Evolutionary conservation across 495 filamentous ascomycete genomes (phyloP).

Genomic region (Penicillium fimorum): DNA sequence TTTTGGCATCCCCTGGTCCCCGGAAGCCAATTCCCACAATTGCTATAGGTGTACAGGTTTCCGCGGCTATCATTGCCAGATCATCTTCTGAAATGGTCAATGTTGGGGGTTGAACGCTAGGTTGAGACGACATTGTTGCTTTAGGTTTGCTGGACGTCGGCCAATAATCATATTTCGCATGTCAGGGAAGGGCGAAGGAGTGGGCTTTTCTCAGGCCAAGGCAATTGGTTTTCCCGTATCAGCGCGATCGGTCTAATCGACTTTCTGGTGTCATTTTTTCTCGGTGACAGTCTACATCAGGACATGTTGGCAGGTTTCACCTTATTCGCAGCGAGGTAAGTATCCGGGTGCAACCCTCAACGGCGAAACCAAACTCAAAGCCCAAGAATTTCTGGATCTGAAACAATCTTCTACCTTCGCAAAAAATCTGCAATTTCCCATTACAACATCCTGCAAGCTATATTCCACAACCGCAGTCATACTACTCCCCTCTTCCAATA

Average conservation of each 20-base stretch:
- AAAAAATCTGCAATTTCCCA: neutral
- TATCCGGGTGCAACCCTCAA: conserved; percentile 11
- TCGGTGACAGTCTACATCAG: neutral
- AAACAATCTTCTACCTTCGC: conserved; percentile 1
- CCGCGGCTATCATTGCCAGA: conserved; percentile 10
- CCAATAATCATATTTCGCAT: neutral
- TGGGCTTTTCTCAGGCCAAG: neutral
- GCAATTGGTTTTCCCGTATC: neutral
- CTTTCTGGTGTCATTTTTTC: neutral
- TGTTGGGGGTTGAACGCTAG: neutral
- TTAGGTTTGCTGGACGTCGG: neutral
- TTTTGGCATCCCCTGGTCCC: conserved; percentile 53
- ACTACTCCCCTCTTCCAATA: neutral
- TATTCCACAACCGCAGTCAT: conserved; percentile 2
- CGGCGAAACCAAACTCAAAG: conserved; percentile 1
- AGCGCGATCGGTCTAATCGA: neutral
- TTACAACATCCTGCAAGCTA: neutral
- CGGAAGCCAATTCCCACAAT: conserved; percentile 62
- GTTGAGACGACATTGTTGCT: neutral
- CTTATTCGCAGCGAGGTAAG: conserved; percentile 4
- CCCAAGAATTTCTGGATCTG: neutral
- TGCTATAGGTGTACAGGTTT: conserved; percentile 52
- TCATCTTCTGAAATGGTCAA: neutral
- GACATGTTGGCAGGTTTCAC: conserved; percentile 3
- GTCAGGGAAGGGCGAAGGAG: neutral